Base-by-base conservation (phyloP, 352 stramenopile species). In the Pythium apleroticum region DNA sequence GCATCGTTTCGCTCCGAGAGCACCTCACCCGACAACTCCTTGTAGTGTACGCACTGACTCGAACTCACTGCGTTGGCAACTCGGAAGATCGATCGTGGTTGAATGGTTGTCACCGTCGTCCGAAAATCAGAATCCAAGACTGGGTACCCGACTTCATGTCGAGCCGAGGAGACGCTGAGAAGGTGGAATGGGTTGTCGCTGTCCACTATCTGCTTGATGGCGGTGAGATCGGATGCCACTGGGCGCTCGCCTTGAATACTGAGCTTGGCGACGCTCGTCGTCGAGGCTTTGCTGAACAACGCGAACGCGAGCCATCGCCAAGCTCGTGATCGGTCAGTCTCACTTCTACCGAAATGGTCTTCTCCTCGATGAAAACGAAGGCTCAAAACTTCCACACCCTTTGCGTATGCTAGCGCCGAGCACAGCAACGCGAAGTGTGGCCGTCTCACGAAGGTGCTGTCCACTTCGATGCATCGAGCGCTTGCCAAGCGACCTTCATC, bases 301-400 rank as follows among this genome's bases (percentile, higher is more conserved):
- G 54, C 54, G 33, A 60, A 60, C 22, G 54, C 54, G 4, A 58
- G 24, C 52, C 52, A 58, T 3, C 31, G 52, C 50, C 52, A 58
- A 4, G 41, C 30, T 20, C 41, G 52, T 0, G 8, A 35, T 31
- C 52, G 28, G 2, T 24, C 41, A 22, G 17, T 46, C 22, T 20
- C 37, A 6, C 4, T 46, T 22, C 3, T 9, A 22, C 37, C 37
- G 17, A 46, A 28, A 46, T 46, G 8, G 31, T 37, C 5, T 22
- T 28, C 17, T 2, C n/a, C 15, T 19, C 9, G 7, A 22, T 25
- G 22, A 48, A 48, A 15, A 27, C 4, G 30, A 28, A 19, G 37
- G 37, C 3, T 22, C 37, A 46, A 15, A 5, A 37, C 19, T 3
- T 60, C 22, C 22, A 60, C 33, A 28, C 22, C 53, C 15, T 14